Conservation (phyloP, 495 filamentous ascomycete species). For the Aspergillus carlsbadensis region DNA sequence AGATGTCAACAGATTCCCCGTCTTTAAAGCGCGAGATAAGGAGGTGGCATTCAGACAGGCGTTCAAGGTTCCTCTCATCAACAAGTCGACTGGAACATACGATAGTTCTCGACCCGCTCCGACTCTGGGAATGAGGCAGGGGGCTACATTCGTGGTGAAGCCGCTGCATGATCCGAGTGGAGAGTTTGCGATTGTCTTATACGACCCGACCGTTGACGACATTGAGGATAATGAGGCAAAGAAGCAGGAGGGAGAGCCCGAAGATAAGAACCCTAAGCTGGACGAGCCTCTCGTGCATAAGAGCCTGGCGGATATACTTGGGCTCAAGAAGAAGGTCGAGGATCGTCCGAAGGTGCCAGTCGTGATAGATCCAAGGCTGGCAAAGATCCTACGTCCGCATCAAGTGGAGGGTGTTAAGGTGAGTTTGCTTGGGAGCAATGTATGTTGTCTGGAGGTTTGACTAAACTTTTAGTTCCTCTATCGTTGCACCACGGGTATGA, state of each 20-base stretch:
- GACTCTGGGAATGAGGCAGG: conserved; percentile 79
- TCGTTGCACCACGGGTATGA: conserved; percentile 84
- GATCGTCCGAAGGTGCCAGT: conserved; percentile 86
- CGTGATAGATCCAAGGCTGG: conserved; percentile 89
- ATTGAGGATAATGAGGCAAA: conserved; percentile 55
- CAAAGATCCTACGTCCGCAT: conserved; percentile 92
- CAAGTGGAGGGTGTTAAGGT: conserved; percentile 96
- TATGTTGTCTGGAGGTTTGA: conserved; percentile 3
- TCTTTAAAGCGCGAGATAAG: conserved; percentile 89
- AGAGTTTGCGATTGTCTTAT: conserved; percentile 94
- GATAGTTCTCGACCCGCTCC: conserved; percentile 78
- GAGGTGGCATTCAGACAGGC: conserved; percentile 72
- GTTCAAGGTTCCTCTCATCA: conserved; percentile 84
- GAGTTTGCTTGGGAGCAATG: conserved; percentile 5
- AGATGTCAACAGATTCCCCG: conserved; percentile 85
- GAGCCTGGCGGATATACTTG: conserved; percentile 93
- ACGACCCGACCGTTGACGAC: conserved; percentile 93
- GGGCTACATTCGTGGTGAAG: conserved; percentile 82
- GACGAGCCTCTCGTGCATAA: conserved; percentile 86
- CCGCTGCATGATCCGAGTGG: conserved; percentile 92
- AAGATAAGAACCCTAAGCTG: conserved; percentile 55
- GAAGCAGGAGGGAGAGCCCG: conserved; percentile 49
- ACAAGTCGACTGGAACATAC: conserved; percentile 72
- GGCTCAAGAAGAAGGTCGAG: conserved; percentile 85
- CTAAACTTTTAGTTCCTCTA: conserved; percentile 71